Base-by-base conservation (phyloP, 2,329 filamentous ascomycete species). In the Acrocalymma vagum region DNA sequence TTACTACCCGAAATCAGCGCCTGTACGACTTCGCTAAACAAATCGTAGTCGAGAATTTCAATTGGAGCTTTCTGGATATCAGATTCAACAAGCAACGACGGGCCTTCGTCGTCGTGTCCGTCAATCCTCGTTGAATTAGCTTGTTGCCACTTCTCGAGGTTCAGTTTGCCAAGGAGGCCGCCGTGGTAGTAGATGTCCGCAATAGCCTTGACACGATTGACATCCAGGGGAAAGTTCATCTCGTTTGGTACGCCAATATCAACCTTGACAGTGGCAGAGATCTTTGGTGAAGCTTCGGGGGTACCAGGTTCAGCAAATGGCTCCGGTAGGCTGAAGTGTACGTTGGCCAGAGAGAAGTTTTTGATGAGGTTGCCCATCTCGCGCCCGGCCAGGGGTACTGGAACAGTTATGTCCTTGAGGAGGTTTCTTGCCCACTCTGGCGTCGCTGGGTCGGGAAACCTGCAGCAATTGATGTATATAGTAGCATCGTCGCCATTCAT, bases 371-470 rank as follows among this genome's bases (percentile, higher is more conserved):
- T 85, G 52, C 91, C 90, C 58, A 96, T 86, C 0, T 85, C 85
- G 43, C 85, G 83, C 5, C 90, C 90, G 0, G 90, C 89, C 48
- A 97, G 88, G 5, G 90, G 87, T 6, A 97, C 76, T 3, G 92
- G 91, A 1, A 97, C 78, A 0, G 86, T 92, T 36, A 97, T 82
- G 54, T 88, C 90, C 29, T 85, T 84, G 24, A 97, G 75, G 15
- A 99, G 78, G 35, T 92, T 84, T 10, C 82, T 81, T 31, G 96
- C 80, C 94, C 94, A 99, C 29, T 78, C 76, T 1, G 94, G 94
- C 0, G 90, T 88, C 22, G 84, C 77, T 1, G 80, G 75, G 13
- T 79, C 79, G 3, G 86, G 82, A 17, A 83, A 76, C 46, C 84
- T 80, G 40, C 88, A 88, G 17, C 93, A 94, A 33, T 88, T 87